Evolutionary conservation across 331 rosid genomes (phyloP).

Genomic region (Dryas integrifolia): DNA sequence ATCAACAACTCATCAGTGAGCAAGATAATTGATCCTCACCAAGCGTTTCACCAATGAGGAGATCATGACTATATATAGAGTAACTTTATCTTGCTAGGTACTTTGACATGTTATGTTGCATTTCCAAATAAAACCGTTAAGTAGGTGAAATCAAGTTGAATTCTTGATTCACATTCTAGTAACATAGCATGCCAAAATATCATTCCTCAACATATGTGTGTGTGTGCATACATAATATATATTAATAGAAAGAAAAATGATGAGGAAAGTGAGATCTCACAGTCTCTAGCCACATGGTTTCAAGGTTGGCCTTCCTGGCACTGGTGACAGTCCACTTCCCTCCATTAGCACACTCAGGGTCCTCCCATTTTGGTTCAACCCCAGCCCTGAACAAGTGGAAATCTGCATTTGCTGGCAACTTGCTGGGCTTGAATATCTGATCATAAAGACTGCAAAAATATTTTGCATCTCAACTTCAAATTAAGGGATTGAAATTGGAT

Average conservation of each 20-base stretch:
- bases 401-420: slow-evolving; percentile 59
- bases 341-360: slow-evolving; percentile 93
- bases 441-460: slow-evolving; percentile 64
- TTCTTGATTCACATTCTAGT: background rate
- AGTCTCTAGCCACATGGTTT: slow-evolving; percentile 93
- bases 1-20: background rate
- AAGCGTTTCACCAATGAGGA: background rate
- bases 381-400: slow-evolving; percentile 89
- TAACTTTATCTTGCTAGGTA: background rate
- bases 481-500: background rate
- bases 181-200: background rate
- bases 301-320: slow-evolving; percentile 61
- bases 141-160: background rate
- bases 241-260: background rate
- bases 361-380: slow-evolving; percentile 97
- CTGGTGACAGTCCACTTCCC: slow-evolving; percentile 81
- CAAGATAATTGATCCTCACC: background rate
- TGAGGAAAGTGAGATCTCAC: slow-evolving; percentile 31
- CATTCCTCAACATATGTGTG: too few species aligned
- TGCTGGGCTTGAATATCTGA: slow-evolving; percentile 85
- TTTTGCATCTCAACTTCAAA: background rate
- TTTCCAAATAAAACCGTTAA: background rate
- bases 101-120: background rate
- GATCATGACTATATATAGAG: background rate
- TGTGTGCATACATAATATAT: background rate